phyloP scores from a whole-genome alignment of 2,329 filamentous ascomycete species.

The Ophiostoma perfectum region DNA sequence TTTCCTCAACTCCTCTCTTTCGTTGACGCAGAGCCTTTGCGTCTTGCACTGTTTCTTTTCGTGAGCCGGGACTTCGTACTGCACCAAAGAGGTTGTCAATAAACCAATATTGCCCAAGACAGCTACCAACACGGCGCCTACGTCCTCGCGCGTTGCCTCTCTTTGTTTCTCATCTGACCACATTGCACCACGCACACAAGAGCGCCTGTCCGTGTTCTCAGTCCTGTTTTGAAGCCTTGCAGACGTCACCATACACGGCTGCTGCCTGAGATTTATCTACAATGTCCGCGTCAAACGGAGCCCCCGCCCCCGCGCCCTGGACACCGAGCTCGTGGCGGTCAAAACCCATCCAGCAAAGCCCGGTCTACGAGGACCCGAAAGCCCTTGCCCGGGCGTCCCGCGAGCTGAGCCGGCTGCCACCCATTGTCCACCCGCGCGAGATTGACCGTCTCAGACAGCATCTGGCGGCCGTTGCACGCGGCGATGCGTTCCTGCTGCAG shows the following conservation, averaged over 20 bases:
- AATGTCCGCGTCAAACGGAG: slow-evolving; percentile 18
- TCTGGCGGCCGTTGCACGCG: slow-evolving; percentile 78
- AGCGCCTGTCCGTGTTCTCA: no score
- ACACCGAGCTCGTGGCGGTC: slow-evolving; percentile 64
- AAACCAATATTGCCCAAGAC: neutral
- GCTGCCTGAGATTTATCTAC: no score
- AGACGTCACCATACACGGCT: no score
- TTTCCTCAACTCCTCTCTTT: neutral
- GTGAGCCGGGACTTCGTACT: neutral
- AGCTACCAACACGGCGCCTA: neutral
- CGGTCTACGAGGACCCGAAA: slow-evolving; percentile 59
- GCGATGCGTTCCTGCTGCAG: slow-evolving; percentile 89
- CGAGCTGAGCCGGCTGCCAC: slow-evolving; percentile 65
- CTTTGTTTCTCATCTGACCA: neutral
- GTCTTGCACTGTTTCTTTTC: neutral
- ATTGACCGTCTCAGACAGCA: slow-evolving; percentile 73
- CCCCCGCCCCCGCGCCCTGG: slow-evolving; percentile 38
- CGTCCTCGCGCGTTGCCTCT: neutral
- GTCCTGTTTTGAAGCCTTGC: no score
- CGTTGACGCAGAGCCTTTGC: neutral
- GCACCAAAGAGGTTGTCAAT: neutral
- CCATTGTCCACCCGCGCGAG: slow-evolving; percentile 72
- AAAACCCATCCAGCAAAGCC: slow-evolving; percentile 73
- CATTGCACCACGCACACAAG: no score
- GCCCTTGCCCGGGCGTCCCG: slow-evolving; percentile 55